Base-by-base conservation (phyloP, 768 basidiomycete genomes). In the Leucosporidium yakuticum region DNA sequence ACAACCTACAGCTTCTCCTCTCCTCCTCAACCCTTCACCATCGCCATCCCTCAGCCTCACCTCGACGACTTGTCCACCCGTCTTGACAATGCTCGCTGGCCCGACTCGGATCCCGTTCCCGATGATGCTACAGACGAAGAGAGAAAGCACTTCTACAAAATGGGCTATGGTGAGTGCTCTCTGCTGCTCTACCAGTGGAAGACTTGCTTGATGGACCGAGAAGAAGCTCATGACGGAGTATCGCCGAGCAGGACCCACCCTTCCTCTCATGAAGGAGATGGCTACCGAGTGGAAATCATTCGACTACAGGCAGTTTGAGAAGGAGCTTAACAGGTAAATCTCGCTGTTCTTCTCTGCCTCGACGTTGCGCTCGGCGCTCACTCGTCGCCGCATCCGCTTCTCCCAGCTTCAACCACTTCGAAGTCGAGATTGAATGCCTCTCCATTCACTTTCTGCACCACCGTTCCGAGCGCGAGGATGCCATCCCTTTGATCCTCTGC, bases 391-490 rank as follows among this genome's bases (percentile, higher is more conserved):
- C 4, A 14, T 11, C 11, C 27, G 0, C 23, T 3, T 39, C 50
- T 0, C 9, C 19, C 61, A 70, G 69, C 11, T 70, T 64, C 65
- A 23, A 66, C 5, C 51, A 70, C 62, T 70, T 51, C 62, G 63
- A 55, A 6, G 69, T 67, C 58, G 64, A 59, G 15, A 63, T 70
- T 23, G 69, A 70, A n/a, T 62, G 44, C 23, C 53, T 71, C n/a
- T 39, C 47, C 0, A 34, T 76, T 32, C 76, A 77, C 62, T 77
- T 73, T 65, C 36, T 77, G 19, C 74, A 75, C 54, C 56, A 69
- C 31, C 56, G 55, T 21, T 76, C 75, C 0, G 12, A 55, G 0
- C 69, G 65, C 14, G 21, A 62, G 0, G 61, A 72, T 21, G 75
- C 76, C 0, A 69, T 73, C 31, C 73, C 75, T 6, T 65, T 77